A percentile compares a stretch with the other conserved stretches of the same genome.
Evolutionary conservation across 495 filamentous ascomycete species (phyloP).

Genomic region (Symbiotaphrina buchneri): DNA sequence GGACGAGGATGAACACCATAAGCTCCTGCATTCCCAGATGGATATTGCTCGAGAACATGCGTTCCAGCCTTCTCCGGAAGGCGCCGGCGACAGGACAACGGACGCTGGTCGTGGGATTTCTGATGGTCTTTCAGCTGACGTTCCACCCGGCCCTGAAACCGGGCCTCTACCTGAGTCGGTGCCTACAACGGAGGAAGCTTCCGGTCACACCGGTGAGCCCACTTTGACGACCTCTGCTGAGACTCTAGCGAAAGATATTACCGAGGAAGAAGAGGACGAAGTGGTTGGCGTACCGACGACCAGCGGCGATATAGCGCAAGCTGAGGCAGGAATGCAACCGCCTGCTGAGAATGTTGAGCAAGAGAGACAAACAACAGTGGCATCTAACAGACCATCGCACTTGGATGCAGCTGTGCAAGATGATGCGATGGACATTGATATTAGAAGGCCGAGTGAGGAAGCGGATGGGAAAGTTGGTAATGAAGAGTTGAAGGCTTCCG

Average conservation of each 20-base stretch:
- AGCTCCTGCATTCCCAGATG: constrained; percentile 3
- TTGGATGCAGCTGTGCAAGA: neutral
- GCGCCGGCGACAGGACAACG: constrained; percentile 26
- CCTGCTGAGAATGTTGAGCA: no score
- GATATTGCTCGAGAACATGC: constrained; percentile 5
- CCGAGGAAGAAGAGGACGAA: constrained; percentile 7
- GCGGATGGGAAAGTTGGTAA: no score
- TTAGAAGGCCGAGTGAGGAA: no score
- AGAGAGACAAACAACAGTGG: no score
- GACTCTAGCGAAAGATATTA: constrained; percentile 3
- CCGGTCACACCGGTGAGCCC: neutral
- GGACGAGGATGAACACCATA: neutral
- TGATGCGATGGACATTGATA: neutral
- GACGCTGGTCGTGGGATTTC: constrained; percentile 22
- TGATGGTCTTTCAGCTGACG: no score
- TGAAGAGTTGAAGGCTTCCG: no score
- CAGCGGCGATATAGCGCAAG: no score
- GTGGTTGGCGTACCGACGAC: constrained; percentile 6
- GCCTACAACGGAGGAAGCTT: neutral
- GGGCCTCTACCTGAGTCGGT: neutral
- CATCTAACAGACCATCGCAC: no score
- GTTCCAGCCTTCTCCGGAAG: constrained; percentile 10
- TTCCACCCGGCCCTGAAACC: constrained; percentile 15
- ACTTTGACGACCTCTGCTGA: constrained; percentile 1
- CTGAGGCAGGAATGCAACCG: no score